phyloP scores from a whole-genome alignment of 2,329 filamentous ascomycete species.

The Mollisia scopiformis region DNA sequence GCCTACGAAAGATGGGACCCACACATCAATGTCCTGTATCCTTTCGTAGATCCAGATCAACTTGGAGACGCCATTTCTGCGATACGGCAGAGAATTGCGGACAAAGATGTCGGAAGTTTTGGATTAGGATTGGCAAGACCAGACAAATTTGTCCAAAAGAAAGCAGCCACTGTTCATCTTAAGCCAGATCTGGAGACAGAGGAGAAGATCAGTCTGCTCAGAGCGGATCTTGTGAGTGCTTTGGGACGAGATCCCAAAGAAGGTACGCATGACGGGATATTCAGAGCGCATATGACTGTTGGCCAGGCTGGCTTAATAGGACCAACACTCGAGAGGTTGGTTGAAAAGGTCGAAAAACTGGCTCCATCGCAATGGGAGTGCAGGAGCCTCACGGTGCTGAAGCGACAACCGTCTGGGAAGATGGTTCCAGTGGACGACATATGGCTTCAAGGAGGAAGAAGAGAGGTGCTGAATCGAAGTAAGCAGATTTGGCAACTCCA shows the following conservation, averaged over 20 bases:
- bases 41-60: conserved; percentile 56
- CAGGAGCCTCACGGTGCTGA: conserved; percentile 53
- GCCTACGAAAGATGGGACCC: conserved; percentile 65
- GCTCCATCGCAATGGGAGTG: conserved; percentile 52
- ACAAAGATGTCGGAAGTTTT: conserved; percentile 36
- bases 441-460: neutral
- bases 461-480: neutral
- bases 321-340: conserved; percentile 49
- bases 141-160: conserved; percentile 19
- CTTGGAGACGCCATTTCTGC: conserved; percentile 40
- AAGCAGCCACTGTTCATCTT: conserved; percentile 25
- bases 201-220: conserved; percentile 10
- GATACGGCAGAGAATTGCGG: conserved; percentile 44
- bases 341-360: conserved; percentile 55
- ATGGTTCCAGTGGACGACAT: conserved; percentile 48
- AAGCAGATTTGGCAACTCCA: neutral
- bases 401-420: conserved; percentile 49
- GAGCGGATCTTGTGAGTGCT: conserved; percentile 9
- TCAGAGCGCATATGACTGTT: conserved; percentile 56
- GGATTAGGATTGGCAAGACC: conserved; percentile 14
- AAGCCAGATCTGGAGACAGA: conserved; percentile 14
- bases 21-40: conserved; percentile 69
- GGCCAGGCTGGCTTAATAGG: conserved; percentile 56
- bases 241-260: conserved; percentile 18
- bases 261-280: conserved; percentile 24